Evolutionary conservation across 176 grass and related monocot species (phyloP).

Genomic region (Poa pratensis): DNA sequence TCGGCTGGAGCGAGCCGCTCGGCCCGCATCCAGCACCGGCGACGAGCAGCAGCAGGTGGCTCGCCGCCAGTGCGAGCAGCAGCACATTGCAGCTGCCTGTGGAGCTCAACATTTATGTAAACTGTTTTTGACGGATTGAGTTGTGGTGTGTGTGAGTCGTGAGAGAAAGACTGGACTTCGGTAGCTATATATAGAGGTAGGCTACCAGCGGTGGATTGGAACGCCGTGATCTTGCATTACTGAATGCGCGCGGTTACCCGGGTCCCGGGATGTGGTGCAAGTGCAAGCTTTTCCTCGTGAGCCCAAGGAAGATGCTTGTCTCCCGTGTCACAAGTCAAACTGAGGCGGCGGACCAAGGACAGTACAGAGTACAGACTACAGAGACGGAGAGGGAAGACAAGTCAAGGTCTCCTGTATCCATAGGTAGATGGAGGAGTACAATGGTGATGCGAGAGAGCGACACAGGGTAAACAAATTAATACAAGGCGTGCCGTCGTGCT

Average conservation of each 20-base stretch:
- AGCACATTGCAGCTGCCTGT: background rate
- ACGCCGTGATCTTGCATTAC: too few species aligned
- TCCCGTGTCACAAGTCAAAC: background rate
- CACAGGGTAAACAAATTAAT: background rate
- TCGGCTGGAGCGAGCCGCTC: slow-evolving; percentile 33
- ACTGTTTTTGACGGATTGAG: too few species aligned
- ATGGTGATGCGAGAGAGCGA: background rate
- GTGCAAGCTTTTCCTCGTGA: background rate
- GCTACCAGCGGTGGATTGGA: too few species aligned
- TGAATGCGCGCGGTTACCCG: too few species aligned
- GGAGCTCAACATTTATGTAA: background rate
- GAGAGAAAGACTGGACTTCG: background rate
- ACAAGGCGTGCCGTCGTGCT: background rate
- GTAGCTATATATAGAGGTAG: background rate
- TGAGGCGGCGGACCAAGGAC: too few species aligned
- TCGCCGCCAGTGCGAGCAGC: slow-evolving; percentile 33
- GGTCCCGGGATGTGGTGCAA: background rate
- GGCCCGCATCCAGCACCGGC: background rate
- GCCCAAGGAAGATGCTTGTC: background rate
- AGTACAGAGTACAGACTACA: too few species aligned
- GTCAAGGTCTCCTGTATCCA: background rate
- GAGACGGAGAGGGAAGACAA: background rate
- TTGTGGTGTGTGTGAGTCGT: too few species aligned
- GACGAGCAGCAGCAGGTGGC: slow-evolving; percentile 26
- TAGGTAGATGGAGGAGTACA: too few species aligned